phyloP scores from a whole-genome alignment of 2,329 filamentous ascomycete genomes.

The Colletotrichum trifolii region DNA sequence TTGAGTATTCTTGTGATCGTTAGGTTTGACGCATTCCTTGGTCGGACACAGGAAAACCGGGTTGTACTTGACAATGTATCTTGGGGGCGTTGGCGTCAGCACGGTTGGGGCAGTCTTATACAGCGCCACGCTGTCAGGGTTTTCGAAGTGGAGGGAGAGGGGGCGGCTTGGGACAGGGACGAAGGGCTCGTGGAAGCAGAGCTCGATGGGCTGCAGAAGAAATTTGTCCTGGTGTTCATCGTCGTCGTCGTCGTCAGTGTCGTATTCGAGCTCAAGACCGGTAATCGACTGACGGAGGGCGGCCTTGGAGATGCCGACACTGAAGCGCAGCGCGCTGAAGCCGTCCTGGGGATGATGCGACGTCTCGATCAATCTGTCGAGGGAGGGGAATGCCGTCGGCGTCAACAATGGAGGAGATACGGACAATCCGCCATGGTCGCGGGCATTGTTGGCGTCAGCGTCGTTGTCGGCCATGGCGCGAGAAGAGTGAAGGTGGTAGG shows the following conservation, averaged over 20 bases:
- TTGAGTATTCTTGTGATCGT: too few relatives aligned
- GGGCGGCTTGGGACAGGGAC: neutral
- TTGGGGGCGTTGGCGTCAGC: neutral
- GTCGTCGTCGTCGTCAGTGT: neutral
- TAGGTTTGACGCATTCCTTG: too few relatives aligned
- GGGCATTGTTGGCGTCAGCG: too few relatives aligned
- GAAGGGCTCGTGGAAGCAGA: slow-evolving; percentile 21
- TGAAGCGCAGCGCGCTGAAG: slow-evolving; percentile 6
- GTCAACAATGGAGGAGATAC: too few relatives aligned
- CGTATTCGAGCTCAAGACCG: too few relatives aligned
- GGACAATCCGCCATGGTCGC: too few relatives aligned
- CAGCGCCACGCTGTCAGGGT: neutral
- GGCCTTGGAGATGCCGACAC: neutral
- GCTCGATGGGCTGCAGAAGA: slow-evolving; percentile 22
- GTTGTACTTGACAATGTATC: slow-evolving; percentile 2
- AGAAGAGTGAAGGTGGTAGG: too few relatives aligned
- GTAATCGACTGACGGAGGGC: neutral
- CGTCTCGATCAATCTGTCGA: too few relatives aligned
- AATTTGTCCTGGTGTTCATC: slow-evolving; percentile 12
- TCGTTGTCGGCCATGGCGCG: too few relatives aligned
- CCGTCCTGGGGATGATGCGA: neutral
- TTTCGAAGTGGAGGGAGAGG: neutral
- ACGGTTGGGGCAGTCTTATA: neutral
- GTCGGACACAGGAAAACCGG: neutral
- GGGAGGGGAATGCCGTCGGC: too few relatives aligned